Evolutionary conservation across 1,284 basidiomycete species (phyloP), one percentile per base, ranked within the genome.

Genomic region (Cystobasidium slooffiae): DNA sequence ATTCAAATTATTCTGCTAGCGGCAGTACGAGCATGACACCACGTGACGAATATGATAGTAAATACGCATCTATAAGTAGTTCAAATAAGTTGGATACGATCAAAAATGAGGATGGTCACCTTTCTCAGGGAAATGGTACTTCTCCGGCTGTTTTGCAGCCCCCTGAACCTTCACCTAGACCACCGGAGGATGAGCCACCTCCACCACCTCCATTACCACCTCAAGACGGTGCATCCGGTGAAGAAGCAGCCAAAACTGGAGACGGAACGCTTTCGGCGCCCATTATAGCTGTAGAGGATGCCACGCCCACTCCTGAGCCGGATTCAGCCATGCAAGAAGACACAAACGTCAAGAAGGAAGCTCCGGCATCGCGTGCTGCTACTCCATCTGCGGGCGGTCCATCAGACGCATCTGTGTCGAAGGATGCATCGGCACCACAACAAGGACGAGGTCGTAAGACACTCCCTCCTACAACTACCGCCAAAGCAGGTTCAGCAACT

Each of bases 171-270:
- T 46, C 56, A 12, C 68, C 68, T 20, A 22, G 41, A 7, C 68
- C 56, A 18, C 68, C 68, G 22, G 53, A 51, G 31, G 56, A 61
- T 24, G 58, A 58, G 10, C 55, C 68, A 10, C 68, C 68, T 22
- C 68, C 68, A 14, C 58, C 58, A 4, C 68, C 68, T 8, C 68
- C 68, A n/a, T 56, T 53, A 20, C 58, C 56, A 20, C 68, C 68
- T 20, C 52, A 31, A 31, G 31, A 31, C 31, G 5, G 31, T 31
- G 5, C 67, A 16, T 7, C 52, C 10, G 64, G 52, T 3, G 18
- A 46, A 8, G 41, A 20, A 39, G 49, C 6, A 31, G 55, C 24
- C 55, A 37, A 14, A 56, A 14, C 39, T 44, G 49, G 22, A 37
- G 14, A 24, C 24, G 47, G 37, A 24, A 43, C 37, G 24, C n/a